Conservation (phyloP, 208 protist species). For the Wallacemonas sp. region DNA sequence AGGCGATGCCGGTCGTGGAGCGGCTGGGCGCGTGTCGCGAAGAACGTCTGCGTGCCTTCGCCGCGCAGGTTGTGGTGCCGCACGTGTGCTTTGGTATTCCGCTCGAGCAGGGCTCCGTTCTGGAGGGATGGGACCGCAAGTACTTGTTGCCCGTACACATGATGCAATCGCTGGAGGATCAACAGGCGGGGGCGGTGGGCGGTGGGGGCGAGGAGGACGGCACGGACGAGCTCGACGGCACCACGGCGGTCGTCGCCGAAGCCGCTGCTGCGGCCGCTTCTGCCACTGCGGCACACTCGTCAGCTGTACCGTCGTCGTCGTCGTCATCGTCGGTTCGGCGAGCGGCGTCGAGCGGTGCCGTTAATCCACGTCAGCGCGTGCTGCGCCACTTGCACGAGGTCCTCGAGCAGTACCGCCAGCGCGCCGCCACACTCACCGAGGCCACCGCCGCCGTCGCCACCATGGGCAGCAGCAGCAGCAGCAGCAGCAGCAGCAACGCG, state of each 20-base stretch:
- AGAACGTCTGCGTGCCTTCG: slow-evolving; percentile 49
- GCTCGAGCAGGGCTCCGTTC: slow-evolving; percentile 43
- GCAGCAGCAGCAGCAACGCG: not conserved
- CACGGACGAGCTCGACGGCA: slow-evolving; percentile 13
- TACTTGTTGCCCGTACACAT: slow-evolving; percentile 37
- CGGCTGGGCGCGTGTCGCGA: slow-evolving; percentile 46
- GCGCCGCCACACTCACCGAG: not conserved
- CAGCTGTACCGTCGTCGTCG: not conserved
- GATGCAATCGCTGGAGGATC: slow-evolving; percentile 23
- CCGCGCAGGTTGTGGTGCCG: slow-evolving; percentile 70
- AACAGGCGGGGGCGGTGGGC: slow-evolving; percentile 13
- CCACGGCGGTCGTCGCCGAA: not conserved
- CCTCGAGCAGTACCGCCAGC: slow-evolving; percentile 2
- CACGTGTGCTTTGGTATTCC: slow-evolving; percentile 65
- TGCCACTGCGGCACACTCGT: slow-evolving; percentile 11
- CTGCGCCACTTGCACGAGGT: slow-evolving; percentile 7
- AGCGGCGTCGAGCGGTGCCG: not conserved
- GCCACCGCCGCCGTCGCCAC: too few species aligned
- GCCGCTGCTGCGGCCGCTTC: slow-evolving; percentile 16
- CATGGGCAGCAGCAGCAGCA: too few species aligned
- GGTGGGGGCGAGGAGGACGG: slow-evolving; percentile 17
- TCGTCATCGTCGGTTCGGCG: slow-evolving; percentile 3
- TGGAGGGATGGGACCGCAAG: slow-evolving; percentile 60
- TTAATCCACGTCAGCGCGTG: slow-evolving; percentile 10
- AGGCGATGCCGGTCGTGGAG: slow-evolving; percentile 45